Conservation (phyloP, 106 monocot species). For the Allium fistulosum region DNA sequence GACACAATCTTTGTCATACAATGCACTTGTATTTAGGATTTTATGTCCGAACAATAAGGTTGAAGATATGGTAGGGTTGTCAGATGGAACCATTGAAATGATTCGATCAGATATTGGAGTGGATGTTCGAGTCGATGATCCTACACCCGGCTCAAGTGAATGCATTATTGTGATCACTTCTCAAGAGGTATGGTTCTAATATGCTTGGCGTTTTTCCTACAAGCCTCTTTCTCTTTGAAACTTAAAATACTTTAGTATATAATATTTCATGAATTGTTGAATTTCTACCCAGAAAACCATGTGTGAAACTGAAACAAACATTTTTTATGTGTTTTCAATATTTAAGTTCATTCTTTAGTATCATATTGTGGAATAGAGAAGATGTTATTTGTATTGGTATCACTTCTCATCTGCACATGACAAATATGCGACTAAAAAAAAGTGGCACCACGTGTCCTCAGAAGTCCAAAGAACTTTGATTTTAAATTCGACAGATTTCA, state of each 20-base stretch:
- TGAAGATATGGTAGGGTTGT: slow-evolving; percentile 36
- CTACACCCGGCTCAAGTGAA: slow-evolving; percentile 69
- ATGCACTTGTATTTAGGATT: slow-evolving; percentile 73
- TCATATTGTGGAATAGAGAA: background rate
- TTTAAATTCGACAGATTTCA: no score
- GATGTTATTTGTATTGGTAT: background rate
- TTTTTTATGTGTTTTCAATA: background rate
- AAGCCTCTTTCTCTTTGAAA: no score
- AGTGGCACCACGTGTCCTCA: no score
- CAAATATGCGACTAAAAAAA: no score
- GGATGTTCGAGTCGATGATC: slow-evolving; percentile 62
- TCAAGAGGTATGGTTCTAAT: slow-evolving; percentile 51
- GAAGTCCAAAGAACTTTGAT: no score
- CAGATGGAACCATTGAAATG: slow-evolving; percentile 71
- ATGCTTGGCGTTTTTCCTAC: no score
- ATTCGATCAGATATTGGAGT: slow-evolving; percentile 80
- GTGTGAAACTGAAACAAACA: no score
- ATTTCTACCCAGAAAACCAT: no score
- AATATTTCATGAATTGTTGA: no score
- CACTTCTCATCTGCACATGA: background rate
- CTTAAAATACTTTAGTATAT: no score
- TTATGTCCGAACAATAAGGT: slow-evolving; percentile 83
- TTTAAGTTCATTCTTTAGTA: background rate
- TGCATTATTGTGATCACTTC: slow-evolving; percentile 63
- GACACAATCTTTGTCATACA: slow-evolving; percentile 27